Conservation (phyloP, 495 filamentous ascomycete genomes). For the Hyaloscypha finlandica region DNA sequence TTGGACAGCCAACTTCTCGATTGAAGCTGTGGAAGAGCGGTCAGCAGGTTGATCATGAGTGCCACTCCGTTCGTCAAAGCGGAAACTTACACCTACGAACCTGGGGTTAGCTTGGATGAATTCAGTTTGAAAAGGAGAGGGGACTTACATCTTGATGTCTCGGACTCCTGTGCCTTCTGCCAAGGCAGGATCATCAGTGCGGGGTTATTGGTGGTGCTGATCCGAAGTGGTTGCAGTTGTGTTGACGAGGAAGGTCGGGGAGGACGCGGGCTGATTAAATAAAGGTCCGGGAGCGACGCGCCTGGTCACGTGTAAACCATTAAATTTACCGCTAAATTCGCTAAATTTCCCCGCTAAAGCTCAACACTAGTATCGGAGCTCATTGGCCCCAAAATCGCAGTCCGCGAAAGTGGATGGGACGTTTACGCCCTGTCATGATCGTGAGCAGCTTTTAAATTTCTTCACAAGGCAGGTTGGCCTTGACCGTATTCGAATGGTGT, state of each 20-base stretch:
- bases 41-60: slow-evolving; percentile 1
- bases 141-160: slow-evolving; percentile 10
- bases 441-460: not conserved
- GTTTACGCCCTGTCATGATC: not conserved
- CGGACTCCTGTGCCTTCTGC: not conserved
- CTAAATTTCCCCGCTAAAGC: not conserved
- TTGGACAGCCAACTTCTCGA: slow-evolving; percentile 85
- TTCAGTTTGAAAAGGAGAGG: not conserved
- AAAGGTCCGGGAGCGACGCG: not conserved
- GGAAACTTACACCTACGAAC: slow-evolving; percentile 12
- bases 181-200: not conserved
- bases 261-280: slow-evolving; percentile 5
- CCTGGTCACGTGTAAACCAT: not conserved
- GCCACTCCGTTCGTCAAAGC: not conserved
- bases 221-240: not conserved
- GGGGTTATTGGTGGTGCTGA: not conserved
- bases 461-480: slow-evolving; percentile 17
- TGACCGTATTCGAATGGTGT: slow-evolving; percentile 11
- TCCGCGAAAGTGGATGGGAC: not conserved
- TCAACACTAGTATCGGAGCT: not conserved
- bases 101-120: not conserved
- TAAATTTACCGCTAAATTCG: not conserved
- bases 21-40: slow-evolving; percentile 44
- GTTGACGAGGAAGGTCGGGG: not conserved
- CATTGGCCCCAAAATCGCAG: not conserved